Conservation (phyloP, 1,284 basidiomycete genomes). For the Microbotryum scabiosae region DNA sequence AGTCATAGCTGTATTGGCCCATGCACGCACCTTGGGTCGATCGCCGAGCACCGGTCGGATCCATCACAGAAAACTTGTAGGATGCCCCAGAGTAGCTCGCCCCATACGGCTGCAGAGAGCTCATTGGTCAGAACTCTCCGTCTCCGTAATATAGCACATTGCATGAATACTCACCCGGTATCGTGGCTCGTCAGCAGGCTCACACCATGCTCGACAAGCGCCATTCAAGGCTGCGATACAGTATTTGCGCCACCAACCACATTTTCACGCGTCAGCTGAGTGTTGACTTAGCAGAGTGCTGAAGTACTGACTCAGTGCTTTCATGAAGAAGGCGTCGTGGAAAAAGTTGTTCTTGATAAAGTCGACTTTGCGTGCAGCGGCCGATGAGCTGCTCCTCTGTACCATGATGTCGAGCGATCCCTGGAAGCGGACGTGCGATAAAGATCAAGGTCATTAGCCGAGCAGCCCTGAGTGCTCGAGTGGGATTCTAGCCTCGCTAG, state of each 20-base stretch:
- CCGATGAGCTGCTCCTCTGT: constrained; percentile 64
- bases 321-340: constrained; percentile 97
- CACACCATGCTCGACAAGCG: constrained; percentile 76
- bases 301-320: constrained; percentile 64
- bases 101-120: constrained; percentile 67
- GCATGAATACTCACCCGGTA: constrained; percentile 14
- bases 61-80: constrained; percentile 94
- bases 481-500: no score
- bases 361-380: constrained; percentile 44
- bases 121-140: neutral
- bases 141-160: neutral
- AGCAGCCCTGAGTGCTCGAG: constrained; percentile 7
- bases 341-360: constrained; percentile 98
- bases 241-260: constrained; percentile 3
- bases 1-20: neutral
- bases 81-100: constrained; percentile 89
- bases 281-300: neutral
- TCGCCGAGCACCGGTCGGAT: constrained; percentile 78
- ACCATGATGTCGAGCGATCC: constrained; percentile 88
- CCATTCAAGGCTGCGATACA: constrained; percentile 68
- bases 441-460: neutral
- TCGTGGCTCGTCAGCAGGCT: constrained; percentile 48
- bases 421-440: constrained; percentile 42
- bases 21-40: constrained; percentile 67
- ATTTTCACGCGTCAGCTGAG: constrained; percentile 10